A percentile compares a stretch with the other conserved stretches of the same genome.
Conservation (phyloP, 2,329 filamentous ascomycete genomes). For the Exophiala alcalophila region DNA sequence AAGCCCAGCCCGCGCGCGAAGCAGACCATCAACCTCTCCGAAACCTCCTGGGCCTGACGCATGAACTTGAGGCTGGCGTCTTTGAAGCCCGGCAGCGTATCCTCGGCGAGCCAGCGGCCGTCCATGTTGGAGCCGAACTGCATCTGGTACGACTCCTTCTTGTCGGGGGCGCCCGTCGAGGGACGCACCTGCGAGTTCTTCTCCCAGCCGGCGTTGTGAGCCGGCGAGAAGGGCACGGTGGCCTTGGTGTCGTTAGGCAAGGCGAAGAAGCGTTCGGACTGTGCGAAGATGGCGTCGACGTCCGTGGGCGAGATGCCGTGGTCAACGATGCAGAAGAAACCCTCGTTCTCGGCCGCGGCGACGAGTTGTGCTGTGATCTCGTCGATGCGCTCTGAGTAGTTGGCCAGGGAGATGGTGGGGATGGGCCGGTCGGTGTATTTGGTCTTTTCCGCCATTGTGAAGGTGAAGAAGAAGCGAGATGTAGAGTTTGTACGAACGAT, state of each 20-base stretch:
- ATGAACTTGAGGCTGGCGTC: constrained; percentile 51
- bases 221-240: constrained; percentile 52
- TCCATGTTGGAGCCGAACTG: constrained; percentile 58
- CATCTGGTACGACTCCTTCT: constrained; percentile 62
- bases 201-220: constrained; percentile 61
- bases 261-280: constrained; percentile 54
- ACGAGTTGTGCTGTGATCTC: constrained; percentile 54
- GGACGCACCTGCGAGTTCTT: constrained; percentile 58
- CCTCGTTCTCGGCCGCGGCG: constrained; percentile 55
- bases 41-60: constrained; percentile 52
- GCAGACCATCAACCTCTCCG: constrained; percentile 57
- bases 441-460: not conserved
- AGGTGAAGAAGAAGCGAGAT: no score
- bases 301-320: constrained; percentile 52
- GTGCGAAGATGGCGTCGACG: constrained; percentile 52
- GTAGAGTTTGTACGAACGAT: no score
- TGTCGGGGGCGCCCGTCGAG: constrained; percentile 57
- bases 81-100: constrained; percentile 50
- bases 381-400: constrained; percentile 54
- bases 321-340: constrained; percentile 59
- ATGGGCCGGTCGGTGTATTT: constrained; percentile 40
- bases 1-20: constrained; percentile 59
- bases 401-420: constrained; percentile 53
- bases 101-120: constrained; percentile 52
- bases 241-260: constrained; percentile 53